Base-by-base conservation (phyloP, 164 flowering plant genomes). In the Macadamia integrifolia region DNA sequence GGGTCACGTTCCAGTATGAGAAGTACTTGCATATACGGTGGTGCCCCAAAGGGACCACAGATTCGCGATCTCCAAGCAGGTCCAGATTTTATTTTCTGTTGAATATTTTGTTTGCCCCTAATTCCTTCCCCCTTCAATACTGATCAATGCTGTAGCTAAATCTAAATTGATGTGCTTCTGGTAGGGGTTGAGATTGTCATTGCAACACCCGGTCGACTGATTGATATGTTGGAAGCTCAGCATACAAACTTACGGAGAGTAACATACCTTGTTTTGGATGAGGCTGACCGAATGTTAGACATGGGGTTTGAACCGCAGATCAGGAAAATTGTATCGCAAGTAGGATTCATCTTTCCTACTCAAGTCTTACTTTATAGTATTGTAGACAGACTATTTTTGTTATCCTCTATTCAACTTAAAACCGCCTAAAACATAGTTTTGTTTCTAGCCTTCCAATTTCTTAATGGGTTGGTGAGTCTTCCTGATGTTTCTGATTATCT, bases 281-380 rank as follows among this genome's bases (percentile, higher is more conserved):
- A 94, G 75, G 99, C 99, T 66, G 99, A 94, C 75, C 84, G 98
- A 40, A 94, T 94, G 99, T 81, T 94, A 74, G 99, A 94, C 71
- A 94, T 92, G 99, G 99, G 99, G 18, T 94, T 92, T 84, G 98
- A 94, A 76, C 99, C 99, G 31, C 99, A 94, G 69, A 94, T 94
- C 62, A 83, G 97, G 76, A 90, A 90, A 81, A 86, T 94, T 68
- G 74, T 94, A 30, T 72, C 90, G 50, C 98, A 93, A 76, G 97
- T 87, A 78, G 53, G 79, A 44, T 46, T 17, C 14, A 43, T 55
- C 40, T 64, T 43, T 43, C 42, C 30, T 6, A 10, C 15, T 61
- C 12, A 58, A 18, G 6, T 23, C 48, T 30, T 29, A 23, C 5
- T 28, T 46, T 49, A n/a, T 17, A 31, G 40, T 40, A 31, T 32